These are phyloP conservation scores for Oemleria cerasiformis DNA, from an alignment of 306 rosid species.

Conservation along the genomic window DNA sequence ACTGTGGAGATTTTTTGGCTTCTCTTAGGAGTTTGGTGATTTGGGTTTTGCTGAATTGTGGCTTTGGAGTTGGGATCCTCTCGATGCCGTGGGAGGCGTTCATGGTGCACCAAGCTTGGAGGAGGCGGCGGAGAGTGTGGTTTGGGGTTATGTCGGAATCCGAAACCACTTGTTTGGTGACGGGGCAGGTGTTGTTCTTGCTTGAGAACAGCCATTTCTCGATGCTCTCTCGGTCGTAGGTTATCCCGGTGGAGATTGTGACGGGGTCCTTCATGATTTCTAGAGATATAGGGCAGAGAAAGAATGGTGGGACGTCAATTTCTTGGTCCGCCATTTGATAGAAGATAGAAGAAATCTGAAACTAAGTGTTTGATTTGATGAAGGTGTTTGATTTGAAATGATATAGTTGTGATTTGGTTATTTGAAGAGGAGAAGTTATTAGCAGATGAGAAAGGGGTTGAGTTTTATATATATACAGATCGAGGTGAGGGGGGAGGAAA, in stretches of 20 bases:
- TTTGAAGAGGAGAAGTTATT: constrained; percentile 19
- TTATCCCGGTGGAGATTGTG: constrained; percentile 64
- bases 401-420: constrained; percentile 27
- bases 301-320: constrained; percentile 68
- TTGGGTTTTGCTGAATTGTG: constrained; percentile 46
- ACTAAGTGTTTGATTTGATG: background rate
- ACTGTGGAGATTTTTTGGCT: constrained; percentile 35
- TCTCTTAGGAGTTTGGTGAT: constrained; percentile 45
- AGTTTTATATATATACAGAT: constrained; percentile 23
- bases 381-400: background rate
- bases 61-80: constrained; percentile 79
- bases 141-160: constrained; percentile 64
- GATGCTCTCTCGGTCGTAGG: constrained; percentile 77
- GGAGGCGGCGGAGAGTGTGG: constrained; percentile 79
- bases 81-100: constrained; percentile 70
- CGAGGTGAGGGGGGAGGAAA: background rate
- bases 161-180: constrained; percentile 53
- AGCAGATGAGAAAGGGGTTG: constrained; percentile 6
- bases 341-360: background rate
- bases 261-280: constrained; percentile 91
- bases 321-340: constrained; percentile 43
- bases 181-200: constrained; percentile 60
- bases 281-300: constrained; percentile 74
- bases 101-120: constrained; percentile 83
- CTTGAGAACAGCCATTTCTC: constrained; percentile 71